These are phyloP conservation scores for Podospora fimiseda DNA, from an alignment of 495 filamentous ascomycete species.

Conservation along the genomic window DNA sequence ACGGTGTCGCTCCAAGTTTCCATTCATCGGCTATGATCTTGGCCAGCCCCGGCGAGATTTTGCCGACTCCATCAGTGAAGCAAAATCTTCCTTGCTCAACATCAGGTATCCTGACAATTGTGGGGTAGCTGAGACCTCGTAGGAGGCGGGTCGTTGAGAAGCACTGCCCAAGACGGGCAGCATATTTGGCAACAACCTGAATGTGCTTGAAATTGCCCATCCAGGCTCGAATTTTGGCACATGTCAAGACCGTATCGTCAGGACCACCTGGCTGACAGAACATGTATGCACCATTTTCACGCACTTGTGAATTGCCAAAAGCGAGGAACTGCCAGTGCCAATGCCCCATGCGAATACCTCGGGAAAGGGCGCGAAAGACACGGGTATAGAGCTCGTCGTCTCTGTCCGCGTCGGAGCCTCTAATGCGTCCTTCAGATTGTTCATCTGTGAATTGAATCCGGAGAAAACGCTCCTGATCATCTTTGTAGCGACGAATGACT, in stretches of 20 bases:
- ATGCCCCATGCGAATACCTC: conserved; percentile 77
- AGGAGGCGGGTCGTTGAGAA: conserved; percentile 87
- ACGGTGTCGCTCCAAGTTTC: conserved; percentile 54
- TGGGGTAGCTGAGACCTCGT: conserved; percentile 34
- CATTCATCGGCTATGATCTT: conserved; percentile 61
- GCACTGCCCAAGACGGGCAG: conserved; percentile 84
- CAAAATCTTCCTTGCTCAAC: conserved; percentile 56
- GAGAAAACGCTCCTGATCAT: conserved; percentile 75
- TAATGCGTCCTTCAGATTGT: conserved; percentile 41
- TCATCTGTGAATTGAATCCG: conserved; percentile 90
- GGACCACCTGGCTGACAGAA: conserved; percentile 48
- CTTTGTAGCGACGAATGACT: conserved; percentile 64
- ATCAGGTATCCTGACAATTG: conserved; percentile 50
- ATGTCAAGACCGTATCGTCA: conserved; percentile 48
- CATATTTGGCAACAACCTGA: conserved; percentile 71
- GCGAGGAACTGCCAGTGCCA: conserved; percentile 86
- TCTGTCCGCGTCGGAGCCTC: conserved; percentile 34
- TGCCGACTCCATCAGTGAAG: conserved; percentile 93
- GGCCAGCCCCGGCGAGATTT: conserved; percentile 75
- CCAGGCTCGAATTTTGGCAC: conserved; percentile 73
- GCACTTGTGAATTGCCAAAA: conserved; percentile 91
- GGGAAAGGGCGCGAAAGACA: conserved; percentile 60
- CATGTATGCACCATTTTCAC: conserved; percentile 90
- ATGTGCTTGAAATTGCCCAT: conserved; percentile 86
- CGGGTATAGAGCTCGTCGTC: conserved; percentile 71